These are phyloP conservation scores for Mariannaea sp. DNA, from an alignment of 2,329 filamentous ascomycete genomes.

Conservation along the genomic window DNA sequence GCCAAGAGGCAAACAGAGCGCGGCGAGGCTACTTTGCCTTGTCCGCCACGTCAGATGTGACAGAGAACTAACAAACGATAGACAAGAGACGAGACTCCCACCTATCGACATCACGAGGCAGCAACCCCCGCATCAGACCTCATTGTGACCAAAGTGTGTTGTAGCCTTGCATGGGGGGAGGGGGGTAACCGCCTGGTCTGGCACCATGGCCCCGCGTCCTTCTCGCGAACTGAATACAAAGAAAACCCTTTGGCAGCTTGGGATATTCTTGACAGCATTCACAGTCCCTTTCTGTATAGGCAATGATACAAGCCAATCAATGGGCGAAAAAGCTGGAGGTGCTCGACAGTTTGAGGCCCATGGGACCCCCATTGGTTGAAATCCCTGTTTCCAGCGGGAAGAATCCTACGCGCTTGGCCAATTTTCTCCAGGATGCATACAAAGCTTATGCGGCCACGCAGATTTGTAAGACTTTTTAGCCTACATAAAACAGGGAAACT, in stretches of 20 bases:
- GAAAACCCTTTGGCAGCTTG: too few relatives aligned
- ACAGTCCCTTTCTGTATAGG: too few relatives aligned
- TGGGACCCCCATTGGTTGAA: slow-evolving; percentile 14
- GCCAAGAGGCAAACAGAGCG: slow-evolving; percentile 4
- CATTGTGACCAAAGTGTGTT: slow-evolving; percentile 9
- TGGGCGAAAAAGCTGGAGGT: too few relatives aligned
- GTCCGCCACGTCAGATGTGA: slow-evolving; percentile 31
- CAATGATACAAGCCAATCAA: not conserved
- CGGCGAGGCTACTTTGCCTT: slow-evolving; percentile 15
- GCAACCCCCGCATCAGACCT: slow-evolving; percentile 10
- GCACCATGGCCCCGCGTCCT: slow-evolving; percentile 1
- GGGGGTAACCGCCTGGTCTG: too few relatives aligned
- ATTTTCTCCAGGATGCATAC: slow-evolving; percentile 26
- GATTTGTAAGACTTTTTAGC: too few relatives aligned
- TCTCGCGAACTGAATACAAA: slow-evolving; percentile 10
- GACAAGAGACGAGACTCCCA: slow-evolving; percentile 2
- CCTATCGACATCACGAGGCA: slow-evolving; percentile 8
- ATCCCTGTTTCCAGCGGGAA: slow-evolving; percentile 11
- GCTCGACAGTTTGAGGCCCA: slow-evolving; percentile 9
- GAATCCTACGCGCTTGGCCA: slow-evolving; percentile 30
- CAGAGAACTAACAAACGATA: not conserved
- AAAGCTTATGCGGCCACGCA: not conserved
- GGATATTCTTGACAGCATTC: too few relatives aligned
- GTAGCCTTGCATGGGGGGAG: slow-evolving; percentile 12
- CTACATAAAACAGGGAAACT: too few relatives aligned